Percentiles rank a stretch among this genome's conserved stretches.
phyloP scores from a whole-genome alignment of 2,329 filamentous ascomycete genomes.

The Verticillium tricorpus region DNA sequence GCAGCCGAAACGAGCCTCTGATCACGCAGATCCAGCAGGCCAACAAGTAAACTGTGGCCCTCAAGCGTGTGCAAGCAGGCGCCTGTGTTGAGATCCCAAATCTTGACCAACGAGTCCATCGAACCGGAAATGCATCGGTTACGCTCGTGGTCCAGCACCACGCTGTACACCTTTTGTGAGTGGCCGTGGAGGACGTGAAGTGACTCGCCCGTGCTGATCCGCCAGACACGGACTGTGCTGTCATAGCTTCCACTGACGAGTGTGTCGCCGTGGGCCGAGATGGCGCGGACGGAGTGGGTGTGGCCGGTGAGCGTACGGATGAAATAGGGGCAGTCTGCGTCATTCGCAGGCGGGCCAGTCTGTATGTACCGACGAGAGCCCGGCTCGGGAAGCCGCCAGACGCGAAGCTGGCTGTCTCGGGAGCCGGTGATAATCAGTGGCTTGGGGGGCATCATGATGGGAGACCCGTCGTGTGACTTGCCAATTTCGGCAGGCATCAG shows the following conservation, averaged over 20 bases:
- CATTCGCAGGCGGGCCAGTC: constrained; percentile 66
- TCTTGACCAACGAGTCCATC: constrained; percentile 97
- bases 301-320: constrained; percentile 83
- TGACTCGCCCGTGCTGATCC: constrained; percentile 89
- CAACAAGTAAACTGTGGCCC: constrained; percentile 88
- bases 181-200: constrained; percentile 83
- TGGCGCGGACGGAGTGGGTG: constrained; percentile 89
- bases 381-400: constrained; percentile 87
- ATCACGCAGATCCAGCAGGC: constrained; percentile 82
- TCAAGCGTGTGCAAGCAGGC: constrained; percentile 83
- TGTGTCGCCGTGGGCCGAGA: constrained; percentile 90
- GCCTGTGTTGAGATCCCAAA: constrained; percentile 90
- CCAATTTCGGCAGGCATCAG: constrained; percentile 80
- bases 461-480: constrained; percentile 62
- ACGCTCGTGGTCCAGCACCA: constrained; percentile 85
- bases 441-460: constrained; percentile 87
- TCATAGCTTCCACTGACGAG: constrained; percentile 98
- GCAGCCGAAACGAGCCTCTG: constrained; percentile 91
- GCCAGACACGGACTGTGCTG: constrained; percentile 92
- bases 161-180: constrained; percentile 91
- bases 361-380: constrained; percentile 76
- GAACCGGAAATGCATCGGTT: constrained; percentile 96
- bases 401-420: constrained; percentile 85
- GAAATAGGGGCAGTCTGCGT: constrained; percentile 88
- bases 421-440: constrained; percentile 97